A percentile compares a stretch with the other conserved stretches of the same genome.
Evolutionary conservation across 78 protist species (phyloP).

Genomic region (Dictyostelium discoideum): DNA sequence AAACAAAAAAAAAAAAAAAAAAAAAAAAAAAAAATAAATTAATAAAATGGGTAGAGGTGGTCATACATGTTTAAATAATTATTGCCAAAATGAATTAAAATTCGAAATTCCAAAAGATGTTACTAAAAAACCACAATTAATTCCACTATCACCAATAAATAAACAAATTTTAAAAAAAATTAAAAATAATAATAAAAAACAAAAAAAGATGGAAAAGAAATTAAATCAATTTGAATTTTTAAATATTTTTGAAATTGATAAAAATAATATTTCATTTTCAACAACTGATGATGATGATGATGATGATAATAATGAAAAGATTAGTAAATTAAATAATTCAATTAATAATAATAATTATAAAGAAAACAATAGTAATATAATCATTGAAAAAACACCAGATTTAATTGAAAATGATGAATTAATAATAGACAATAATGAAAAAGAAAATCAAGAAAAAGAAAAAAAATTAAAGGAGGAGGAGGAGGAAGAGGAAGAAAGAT

Average conservation of each 20-base stretch:
- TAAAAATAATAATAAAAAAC: not conserved
- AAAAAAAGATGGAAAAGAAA: not conserved
- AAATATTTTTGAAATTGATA: not conserved
- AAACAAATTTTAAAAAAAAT: not conserved
- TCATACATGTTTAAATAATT: not conserved
- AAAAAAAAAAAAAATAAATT: not conserved
- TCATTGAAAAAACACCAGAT: not conserved
- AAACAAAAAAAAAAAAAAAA: too few relatives aligned
- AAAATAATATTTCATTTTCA: conserved; percentile 5
- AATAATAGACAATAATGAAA: not conserved
- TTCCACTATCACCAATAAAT: not conserved
- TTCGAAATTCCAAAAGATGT: not conserved
- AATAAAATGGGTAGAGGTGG: conserved; percentile 5
- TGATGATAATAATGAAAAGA: not conserved
- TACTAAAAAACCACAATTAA: not conserved
- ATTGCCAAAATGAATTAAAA: not conserved
- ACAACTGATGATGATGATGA: not conserved
- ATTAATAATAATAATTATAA: conserved; percentile 6
- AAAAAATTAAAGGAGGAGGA: not conserved
- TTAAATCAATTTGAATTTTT: not conserved
- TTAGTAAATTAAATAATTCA: not conserved
- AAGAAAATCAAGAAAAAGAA: not conserved
- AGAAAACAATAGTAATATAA: not conserved
- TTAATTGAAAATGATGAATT: not conserved
- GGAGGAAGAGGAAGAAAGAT: not conserved